These are phyloP conservation scores for Scutellaria galericulata DNA, from an alignment of 257 asterid genomes.

Conservation along the genomic window DNA sequence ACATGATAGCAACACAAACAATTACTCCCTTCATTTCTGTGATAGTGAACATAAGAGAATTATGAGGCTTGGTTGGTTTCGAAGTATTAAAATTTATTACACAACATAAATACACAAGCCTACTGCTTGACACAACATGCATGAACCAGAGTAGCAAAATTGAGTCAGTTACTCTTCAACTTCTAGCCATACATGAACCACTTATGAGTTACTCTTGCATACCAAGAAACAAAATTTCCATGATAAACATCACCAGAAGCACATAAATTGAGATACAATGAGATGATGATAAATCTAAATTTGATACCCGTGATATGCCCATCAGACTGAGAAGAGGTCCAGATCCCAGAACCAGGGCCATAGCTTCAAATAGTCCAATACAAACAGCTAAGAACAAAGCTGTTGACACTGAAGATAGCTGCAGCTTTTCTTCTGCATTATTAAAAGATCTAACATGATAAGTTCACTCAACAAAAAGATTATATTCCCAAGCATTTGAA, in stretches of 20 bases:
- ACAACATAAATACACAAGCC: no score
- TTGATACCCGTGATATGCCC: conserved; percentile 83
- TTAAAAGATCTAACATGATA: conserved; percentile 33
- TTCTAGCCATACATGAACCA: background rate
- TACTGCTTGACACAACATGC: background rate
- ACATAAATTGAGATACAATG: background rate
- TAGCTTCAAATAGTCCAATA: conserved; percentile 86
- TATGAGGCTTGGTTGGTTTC: no score
- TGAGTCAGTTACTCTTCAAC: conserved; percentile 3
- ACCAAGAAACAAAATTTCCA: background rate
- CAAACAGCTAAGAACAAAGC: conserved; percentile 84
- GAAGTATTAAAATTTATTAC: background rate
- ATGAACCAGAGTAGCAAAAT: background rate
- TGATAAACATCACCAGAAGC: conserved; percentile 10
- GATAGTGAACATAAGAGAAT: no score
- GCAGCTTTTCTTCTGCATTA: conserved; percentile 54
- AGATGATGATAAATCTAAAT: conserved; percentile 17
- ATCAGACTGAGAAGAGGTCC: conserved; percentile 82
- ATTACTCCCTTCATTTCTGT: background rate
- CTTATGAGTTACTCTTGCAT: conserved; percentile 2
- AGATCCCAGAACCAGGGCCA: conserved; percentile 77
- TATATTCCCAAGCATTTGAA: conserved; percentile 13
- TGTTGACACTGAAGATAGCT: conserved; percentile 90
- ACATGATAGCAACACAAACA: background rate
- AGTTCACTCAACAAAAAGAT: conserved; percentile 33